Evolutionary conservation across 768 basidiomycete genomes (phyloP), one percentile per base, ranked within the genome.

Genomic region (Lactifluus echinatus): DNA sequence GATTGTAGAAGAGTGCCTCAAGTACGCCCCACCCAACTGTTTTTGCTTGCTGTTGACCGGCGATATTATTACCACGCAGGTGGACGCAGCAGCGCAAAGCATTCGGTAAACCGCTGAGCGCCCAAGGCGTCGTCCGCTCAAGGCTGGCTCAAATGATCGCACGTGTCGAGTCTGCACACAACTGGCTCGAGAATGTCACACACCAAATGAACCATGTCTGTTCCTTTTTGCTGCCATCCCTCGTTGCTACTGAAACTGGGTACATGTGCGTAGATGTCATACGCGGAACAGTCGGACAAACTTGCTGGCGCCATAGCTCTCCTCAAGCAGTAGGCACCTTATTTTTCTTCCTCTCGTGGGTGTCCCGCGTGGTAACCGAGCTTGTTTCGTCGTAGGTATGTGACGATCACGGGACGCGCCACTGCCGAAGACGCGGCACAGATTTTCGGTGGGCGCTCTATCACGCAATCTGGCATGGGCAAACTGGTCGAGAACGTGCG

Each of bases 61-160:
- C 17, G 42, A 43, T 66, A 60, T n/a, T 54, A 4, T 28, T 10
- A 26, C 43, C 36, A 12, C 53, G 49, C 58, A 91, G 87, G 66
- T 97, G 93, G 93, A 77, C 89, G 17, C 82, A 84, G 54, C 91
- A 96, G 65, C 84, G 94, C 40, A 77, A 86, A 51, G 92, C 92
- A 17, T 97, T 96, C 66, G 93, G 92, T 17, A 94, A 93, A 68
- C 88, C 89, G 19, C 75, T 93, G 53, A 79, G 79, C 53, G 74
- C 82, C 26, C 89, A 94, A 66, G 79, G 94, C 8, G 93, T 96
- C 64, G 87, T 98, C 62, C 81, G 94, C 17, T 74, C 85, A 29
- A 95, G 93, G 72, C 78, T 98, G 43, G 90, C 89, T 21, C 70
- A 72, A 47, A 96, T 97, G 91, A 93, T 97, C 47, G 84, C 89